phyloP scores from a whole-genome alignment of 139 green algal genomes.

The Micractinium sp. region DNA sequence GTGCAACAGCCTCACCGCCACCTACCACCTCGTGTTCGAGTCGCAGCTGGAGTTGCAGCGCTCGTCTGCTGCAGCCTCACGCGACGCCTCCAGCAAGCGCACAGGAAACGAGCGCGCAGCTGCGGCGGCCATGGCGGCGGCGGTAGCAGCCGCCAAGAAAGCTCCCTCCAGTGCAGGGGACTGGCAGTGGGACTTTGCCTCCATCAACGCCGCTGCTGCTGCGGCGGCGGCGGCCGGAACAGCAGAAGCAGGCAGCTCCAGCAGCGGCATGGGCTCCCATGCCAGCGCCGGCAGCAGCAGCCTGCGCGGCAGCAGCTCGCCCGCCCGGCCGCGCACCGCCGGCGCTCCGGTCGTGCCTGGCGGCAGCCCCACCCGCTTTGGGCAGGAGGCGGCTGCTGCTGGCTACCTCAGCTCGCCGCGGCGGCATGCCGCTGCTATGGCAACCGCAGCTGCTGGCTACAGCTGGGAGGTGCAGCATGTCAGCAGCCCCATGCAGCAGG shows the following conservation, averaged over 20 bases:
- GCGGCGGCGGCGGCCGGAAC: background rate
- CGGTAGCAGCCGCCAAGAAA: background rate
- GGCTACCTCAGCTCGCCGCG: background rate
- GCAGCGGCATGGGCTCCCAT: background rate
- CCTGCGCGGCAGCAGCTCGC: constrained; percentile 14
- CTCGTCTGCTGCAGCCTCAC: background rate
- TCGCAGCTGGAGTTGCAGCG: constrained; percentile 17
- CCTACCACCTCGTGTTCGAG: constrained; percentile 45
- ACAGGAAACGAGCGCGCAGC: background rate
- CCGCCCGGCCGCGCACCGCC: background rate
- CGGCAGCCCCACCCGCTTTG: constrained; percentile 15
- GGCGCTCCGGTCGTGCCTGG: background rate
- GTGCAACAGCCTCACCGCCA: constrained; percentile 43
- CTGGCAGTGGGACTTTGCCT: constrained; percentile 26
- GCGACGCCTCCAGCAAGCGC: no score
- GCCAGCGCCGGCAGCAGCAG: constrained; percentile 16
- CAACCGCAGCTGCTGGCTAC: background rate
- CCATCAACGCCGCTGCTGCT: background rate
- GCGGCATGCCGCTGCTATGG: background rate
- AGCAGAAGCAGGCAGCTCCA: background rate
- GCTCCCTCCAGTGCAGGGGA: background rate
- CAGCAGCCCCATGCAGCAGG: background rate
- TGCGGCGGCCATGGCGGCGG: background rate
- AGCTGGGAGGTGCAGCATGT: background rate
- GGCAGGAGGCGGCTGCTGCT: constrained; percentile 10